Conservation (phyloP, 2,329 filamentous ascomycete species). For the Zymoseptoria passerinii region DNA sequence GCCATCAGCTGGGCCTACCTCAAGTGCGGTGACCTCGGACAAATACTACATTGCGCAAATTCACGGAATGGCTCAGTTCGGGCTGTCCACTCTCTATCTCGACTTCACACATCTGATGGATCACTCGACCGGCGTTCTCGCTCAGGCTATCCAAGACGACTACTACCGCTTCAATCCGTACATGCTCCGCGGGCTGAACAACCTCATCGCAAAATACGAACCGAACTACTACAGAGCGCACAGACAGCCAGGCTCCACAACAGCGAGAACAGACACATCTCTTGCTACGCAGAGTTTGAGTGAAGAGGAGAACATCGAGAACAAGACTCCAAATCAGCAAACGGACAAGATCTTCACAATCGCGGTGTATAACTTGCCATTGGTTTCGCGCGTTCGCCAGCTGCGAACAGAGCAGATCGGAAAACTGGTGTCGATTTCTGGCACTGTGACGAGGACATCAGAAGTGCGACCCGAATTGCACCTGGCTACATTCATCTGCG, state of each 20-base stretch:
- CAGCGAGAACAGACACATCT: conserved; percentile 57
- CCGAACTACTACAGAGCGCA: conserved; percentile 90
- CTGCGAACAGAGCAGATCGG: conserved; percentile 86
- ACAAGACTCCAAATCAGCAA: conserved; percentile 81
- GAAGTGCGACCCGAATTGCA: conserved; percentile 93
- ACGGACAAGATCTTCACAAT: conserved; percentile 93
- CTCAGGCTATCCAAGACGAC: conserved; percentile 76
- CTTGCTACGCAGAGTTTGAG: conserved; percentile 52
- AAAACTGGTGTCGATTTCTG: conserved; percentile 87
- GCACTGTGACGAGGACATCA: conserved; percentile 91
- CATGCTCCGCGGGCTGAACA: conserved; percentile 79
- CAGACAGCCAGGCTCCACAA: conserved; percentile 68
- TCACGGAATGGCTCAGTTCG: conserved; percentile 62
- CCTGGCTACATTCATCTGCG: conserved; percentile 84
- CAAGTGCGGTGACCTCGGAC: conserved; percentile 65
- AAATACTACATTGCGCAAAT: conserved; percentile 83
- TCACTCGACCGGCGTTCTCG: conserved; percentile 70
- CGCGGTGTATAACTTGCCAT: conserved; percentile 85
- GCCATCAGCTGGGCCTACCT: conserved; percentile 54
- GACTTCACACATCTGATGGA: conserved; percentile 77
- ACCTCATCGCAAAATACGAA: conserved; percentile 89
- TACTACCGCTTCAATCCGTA: conserved; percentile 96
- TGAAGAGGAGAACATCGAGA: conserved; percentile 48
- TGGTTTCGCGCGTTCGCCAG: conserved; percentile 77
- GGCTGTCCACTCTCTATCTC: conserved; percentile 77